These are phyloP conservation scores for Batkoa obscura DNA, from an alignment of 371 early-diverging fungal genomes.

Conservation along the genomic window DNA sequence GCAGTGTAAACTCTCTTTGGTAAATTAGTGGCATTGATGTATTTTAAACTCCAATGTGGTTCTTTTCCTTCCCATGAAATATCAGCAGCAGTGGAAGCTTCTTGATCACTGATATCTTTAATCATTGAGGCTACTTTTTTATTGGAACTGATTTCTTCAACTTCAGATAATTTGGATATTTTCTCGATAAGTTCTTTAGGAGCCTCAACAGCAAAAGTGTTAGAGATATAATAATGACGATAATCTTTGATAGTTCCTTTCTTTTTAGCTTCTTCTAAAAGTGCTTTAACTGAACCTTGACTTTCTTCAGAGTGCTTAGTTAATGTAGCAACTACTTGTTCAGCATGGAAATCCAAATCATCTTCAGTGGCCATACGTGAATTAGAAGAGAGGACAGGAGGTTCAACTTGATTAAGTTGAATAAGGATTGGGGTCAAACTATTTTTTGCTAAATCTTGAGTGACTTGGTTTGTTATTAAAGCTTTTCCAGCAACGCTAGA, in stretches of 20 bases:
- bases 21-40: not conserved
- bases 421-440: too few relatives aligned
- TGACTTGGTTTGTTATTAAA: too few relatives aligned
- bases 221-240: conserved; percentile 2
- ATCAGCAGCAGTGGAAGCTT: not conserved
- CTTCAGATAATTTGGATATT: not conserved
- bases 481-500: too few relatives aligned
- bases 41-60: not conserved
- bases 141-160: conserved; percentile 3
- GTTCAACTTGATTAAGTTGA: too few relatives aligned
- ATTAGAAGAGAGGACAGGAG: too few relatives aligned
- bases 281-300: not conserved
- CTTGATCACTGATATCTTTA: not conserved
- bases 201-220: conserved; percentile 1
- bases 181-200: not conserved
- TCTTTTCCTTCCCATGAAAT: not conserved
- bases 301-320: not conserved
- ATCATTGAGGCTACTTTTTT: not conserved
- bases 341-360: not conserved
- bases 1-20: not conserved
- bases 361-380: too few relatives aligned
- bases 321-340: not conserved
- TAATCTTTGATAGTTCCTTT: not conserved
- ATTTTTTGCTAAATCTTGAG: too few relatives aligned
- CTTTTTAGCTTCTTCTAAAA: not conserved